Base-by-base conservation (phyloP, 176 grass and related monocot genomes). In the Oryza australiensis region DNA sequence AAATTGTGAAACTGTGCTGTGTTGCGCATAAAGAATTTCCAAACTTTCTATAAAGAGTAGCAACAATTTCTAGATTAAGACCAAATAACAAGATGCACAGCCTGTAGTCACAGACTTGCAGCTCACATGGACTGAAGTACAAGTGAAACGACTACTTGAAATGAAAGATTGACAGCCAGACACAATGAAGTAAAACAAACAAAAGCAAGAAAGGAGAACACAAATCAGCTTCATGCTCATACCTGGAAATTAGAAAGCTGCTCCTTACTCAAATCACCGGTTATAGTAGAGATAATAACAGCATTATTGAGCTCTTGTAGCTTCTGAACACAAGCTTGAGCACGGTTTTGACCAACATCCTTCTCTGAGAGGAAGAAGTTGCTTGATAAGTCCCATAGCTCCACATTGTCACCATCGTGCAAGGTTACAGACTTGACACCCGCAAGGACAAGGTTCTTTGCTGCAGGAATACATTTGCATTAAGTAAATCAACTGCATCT, bases 241-340 rank as follows among this genome's bases (percentile, higher is more conserved):
- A 97, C 94, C 91, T 97, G 91, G 73, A 91, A 97, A 51, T 84
- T 82, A 30, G 91, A 91, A 32, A 97, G 91, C 27, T 90, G 89
- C 66, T 91, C 91, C 45, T 91, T 97, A 12, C 80, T 67, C 82
- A 97, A 78, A 82, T 86, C 72, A 76, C 60, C 81, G 64, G 64
- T 88, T 64, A 94, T 38, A 40, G 89, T 84, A 74, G 82, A 88
- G 81, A 97, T 82, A 51, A 78, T 41, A 75, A 94, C 91, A 75
- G 91, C 89, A 94, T 91, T 97, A 51, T 94, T 97, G 51, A 97
- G 87, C 37, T 94, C 94, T 65, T 97, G 91, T 27, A 97, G 82
- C 79, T 97, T 94, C 70, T 73, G 64, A 80, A 80, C 20, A 51
- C 77, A 80, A 51, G 42, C 64, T 49, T 80, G 64, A 34, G 77